Conservation (phyloP, 1,284 basidiomycete species). For the Sanguinoderma infundibulare region DNA sequence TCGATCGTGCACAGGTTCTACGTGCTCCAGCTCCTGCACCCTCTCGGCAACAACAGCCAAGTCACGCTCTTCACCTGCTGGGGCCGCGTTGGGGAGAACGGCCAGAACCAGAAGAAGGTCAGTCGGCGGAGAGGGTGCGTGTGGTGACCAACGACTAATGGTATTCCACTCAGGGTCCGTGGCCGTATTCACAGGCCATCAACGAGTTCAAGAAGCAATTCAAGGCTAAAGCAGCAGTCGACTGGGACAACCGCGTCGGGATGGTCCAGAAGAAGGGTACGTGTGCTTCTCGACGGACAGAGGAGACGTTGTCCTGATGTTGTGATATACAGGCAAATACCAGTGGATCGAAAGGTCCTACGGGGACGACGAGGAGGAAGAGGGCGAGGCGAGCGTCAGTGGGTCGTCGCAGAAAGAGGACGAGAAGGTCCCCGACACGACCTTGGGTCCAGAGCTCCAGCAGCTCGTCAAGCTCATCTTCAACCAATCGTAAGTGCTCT, state of each 20-base stretch:
- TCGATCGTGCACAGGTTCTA: constrained; percentile 51
- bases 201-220: constrained; percentile 66
- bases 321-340: constrained; percentile 55
- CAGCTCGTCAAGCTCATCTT: constrained; percentile 64
- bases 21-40: constrained; percentile 64
- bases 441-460: constrained; percentile 52
- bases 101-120: constrained; percentile 56
- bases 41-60: constrained; percentile 43
- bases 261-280: constrained; percentile 58
- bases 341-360: constrained; percentile 62
- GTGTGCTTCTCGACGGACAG: not conserved
- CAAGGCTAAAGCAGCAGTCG: constrained; percentile 54
- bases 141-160: not conserved
- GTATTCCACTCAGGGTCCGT: constrained; percentile 41
- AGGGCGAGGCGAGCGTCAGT: constrained; percentile 30
- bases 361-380: constrained; percentile 47
- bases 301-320: not conserved
- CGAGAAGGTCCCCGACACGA: constrained; percentile 51
- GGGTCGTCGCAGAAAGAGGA: constrained; percentile 42
- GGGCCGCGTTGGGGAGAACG: constrained; percentile 65
- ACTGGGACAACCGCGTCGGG: constrained; percentile 58
- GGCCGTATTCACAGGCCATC: constrained; percentile 42
- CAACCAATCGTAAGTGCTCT: constrained; percentile 45
- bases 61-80: constrained; percentile 58
- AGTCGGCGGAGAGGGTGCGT: not conserved